These are phyloP conservation scores for Xylaria sp. DNA, from an alignment of 2,329 filamentous ascomycete genomes.

Conservation along the genomic window DNA sequence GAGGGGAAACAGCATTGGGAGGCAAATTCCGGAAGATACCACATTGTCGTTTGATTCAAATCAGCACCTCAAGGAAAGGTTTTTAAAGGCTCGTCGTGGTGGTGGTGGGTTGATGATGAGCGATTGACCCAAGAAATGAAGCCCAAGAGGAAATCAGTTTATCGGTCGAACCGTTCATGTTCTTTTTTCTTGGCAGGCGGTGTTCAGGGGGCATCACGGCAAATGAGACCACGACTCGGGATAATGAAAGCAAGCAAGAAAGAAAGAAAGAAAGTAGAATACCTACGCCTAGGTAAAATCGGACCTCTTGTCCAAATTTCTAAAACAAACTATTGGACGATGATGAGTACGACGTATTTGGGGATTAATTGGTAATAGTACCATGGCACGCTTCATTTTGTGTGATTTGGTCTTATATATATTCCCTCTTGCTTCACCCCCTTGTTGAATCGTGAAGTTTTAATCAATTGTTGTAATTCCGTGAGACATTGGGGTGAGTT, in stretches of 20 bases:
- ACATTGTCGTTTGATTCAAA: constrained; percentile 31
- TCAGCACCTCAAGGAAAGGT: constrained; percentile 10
- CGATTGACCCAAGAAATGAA: not conserved
- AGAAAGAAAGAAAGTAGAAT: not conserved
- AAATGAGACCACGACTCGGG: constrained; percentile 30
- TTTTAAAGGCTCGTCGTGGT: not conserved
- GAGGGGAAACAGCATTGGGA: constrained; percentile 27
- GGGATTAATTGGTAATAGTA: constrained; percentile 4
- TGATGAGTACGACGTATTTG: constrained; percentile 1
- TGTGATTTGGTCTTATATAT: constrained; percentile 12
- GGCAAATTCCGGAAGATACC: constrained; percentile 37
- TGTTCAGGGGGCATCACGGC: constrained; percentile 15
- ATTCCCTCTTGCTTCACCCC: not conserved
- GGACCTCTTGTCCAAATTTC: not conserved
- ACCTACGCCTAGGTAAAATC: not conserved
- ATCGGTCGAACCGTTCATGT: not conserved
- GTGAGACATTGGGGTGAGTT: not conserved
- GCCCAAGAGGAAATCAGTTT: constrained; percentile 2
- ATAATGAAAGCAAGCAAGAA: not conserved
- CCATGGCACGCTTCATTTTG: not conserved
- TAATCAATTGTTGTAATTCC: too few relatives aligned
- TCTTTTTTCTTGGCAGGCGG: not conserved
- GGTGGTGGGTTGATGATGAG: not conserved
- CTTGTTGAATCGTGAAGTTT: not conserved
- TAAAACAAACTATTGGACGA: not conserved